Evolutionary conservation across 2,329 filamentous ascomycete genomes (phyloP).

Genomic region (Colletotrichum musae): DNA sequence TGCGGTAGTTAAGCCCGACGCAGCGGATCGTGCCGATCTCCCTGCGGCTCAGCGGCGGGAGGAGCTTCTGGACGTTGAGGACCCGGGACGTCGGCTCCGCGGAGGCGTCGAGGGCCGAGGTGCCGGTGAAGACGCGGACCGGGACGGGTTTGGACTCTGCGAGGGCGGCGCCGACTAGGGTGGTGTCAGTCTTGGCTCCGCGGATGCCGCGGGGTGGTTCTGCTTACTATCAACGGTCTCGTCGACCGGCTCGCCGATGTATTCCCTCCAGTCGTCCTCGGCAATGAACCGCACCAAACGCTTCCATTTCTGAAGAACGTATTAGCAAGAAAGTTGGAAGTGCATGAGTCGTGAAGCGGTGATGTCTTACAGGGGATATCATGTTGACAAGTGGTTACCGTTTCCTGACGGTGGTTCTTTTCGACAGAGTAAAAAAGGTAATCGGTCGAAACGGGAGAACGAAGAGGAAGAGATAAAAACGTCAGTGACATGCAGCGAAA

Average conservation of each 20-base stretch:
- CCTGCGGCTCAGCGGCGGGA: conserved; percentile 57
- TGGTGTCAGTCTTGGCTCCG: conserved; percentile 3
- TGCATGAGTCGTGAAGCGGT: background rate
- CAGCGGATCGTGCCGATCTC: conserved; percentile 70
- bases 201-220: background rate
- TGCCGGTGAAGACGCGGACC: conserved; percentile 42
- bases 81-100: conserved; percentile 50
- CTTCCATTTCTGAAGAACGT: conserved; percentile 39
- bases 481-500: background rate
- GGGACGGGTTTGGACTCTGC: conserved; percentile 38
- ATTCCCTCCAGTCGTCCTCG: conserved; percentile 45
- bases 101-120: conserved; percentile 46
- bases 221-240: conserved; percentile 42
- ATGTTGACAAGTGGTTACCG: conserved; percentile 3
- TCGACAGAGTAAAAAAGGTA: background rate
- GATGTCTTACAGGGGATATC: conserved; percentile 25
- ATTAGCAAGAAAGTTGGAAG: background rate
- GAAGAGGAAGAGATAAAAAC: background rate
- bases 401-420: background rate
- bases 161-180: conserved; percentile 44
- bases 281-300: conserved; percentile 46
- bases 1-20: conserved; percentile 61
- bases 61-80: conserved; percentile 39
- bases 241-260: conserved; percentile 45
- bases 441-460: background rate